Evolutionary conservation across 768 basidiomycete genomes (phyloP).

Genomic region (Tubosaeta sp.): DNA sequence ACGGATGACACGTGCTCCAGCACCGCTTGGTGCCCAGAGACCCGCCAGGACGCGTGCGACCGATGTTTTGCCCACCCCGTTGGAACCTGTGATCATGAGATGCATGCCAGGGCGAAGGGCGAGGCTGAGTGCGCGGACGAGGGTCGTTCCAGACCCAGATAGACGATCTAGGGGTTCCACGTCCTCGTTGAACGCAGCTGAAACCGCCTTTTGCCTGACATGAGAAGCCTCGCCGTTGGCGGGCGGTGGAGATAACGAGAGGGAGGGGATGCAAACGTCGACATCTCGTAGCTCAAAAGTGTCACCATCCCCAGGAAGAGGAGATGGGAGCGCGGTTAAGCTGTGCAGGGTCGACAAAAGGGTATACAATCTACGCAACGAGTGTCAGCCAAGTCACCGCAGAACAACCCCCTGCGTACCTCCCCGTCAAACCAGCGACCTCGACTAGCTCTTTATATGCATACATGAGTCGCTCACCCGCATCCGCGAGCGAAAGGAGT

Average conservation of each 20-base stretch:
- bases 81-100: constrained; percentile 89
- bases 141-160: constrained; percentile 31
- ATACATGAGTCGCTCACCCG: constrained; percentile 94
- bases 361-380: too few relatives aligned
- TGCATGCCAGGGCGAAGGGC: constrained; percentile 71
- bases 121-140: constrained; percentile 70
- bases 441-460: constrained; percentile 94
- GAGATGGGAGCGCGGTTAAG: constrained; percentile 48
- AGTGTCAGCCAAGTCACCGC: not conserved
- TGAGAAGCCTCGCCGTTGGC: not conserved
- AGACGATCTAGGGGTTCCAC: constrained; percentile 11
- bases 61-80: constrained; percentile 89
- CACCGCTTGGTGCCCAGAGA: constrained; percentile 68
- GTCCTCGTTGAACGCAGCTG: constrained; percentile 11
- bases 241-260: not conserved
- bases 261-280: constrained; percentile 60
- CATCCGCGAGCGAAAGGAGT: too few relatives aligned
- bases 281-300: constrained; percentile 64
- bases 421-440: too few relatives aligned
- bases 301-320: constrained; percentile 31
- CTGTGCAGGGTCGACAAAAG: constrained; percentile 74
- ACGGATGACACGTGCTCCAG: constrained; percentile 30
- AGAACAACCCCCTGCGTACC: not conserved
- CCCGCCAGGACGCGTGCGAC: constrained; percentile 87
- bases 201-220: constrained; percentile 2